Conservation (phyloP, 1,139 yeast genomes). For the Tardiomyces blankii region DNA sequence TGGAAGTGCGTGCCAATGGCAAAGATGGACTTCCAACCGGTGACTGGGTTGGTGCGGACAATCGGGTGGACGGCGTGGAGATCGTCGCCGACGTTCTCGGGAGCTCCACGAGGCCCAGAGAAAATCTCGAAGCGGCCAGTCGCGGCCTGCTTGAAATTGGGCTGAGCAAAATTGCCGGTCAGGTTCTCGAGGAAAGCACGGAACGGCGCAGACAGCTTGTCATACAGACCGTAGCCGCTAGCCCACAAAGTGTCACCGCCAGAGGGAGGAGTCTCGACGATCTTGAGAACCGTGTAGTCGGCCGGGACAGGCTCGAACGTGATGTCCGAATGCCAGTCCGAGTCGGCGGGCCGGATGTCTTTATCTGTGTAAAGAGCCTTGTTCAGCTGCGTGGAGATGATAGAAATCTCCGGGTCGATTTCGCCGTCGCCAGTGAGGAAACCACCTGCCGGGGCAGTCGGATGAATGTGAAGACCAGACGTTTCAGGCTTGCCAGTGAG, state of each 20-base stretch:
- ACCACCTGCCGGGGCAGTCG: constrained; percentile 25
- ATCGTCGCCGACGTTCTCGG: constrained; percentile 22
- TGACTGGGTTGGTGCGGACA: constrained; percentile 37
- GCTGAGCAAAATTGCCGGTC: constrained; percentile 21
- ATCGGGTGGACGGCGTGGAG: constrained; percentile 30
- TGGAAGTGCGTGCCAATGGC: constrained; percentile 33
- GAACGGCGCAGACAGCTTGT: constrained; percentile 34
- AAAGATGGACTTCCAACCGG: constrained; percentile 36
- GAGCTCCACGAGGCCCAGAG: constrained; percentile 25
- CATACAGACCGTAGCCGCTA: constrained; percentile 38
- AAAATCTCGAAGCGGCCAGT: constrained; percentile 27
- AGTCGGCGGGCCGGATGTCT: constrained; percentile 7
- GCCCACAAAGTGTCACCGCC: constrained; percentile 42
- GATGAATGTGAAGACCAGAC: constrained; percentile 43
- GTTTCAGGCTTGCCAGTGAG: constrained; percentile 58
- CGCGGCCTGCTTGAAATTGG: constrained; percentile 25
- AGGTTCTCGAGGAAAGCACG: constrained; percentile 31
- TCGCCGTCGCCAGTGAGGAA: constrained; percentile 10
- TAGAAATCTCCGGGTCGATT: constrained; percentile 17
- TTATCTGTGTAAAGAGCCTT: constrained; percentile 11
- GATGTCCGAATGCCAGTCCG: constrained; percentile 37
- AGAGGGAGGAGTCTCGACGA: constrained; percentile 32
- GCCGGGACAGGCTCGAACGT: constrained; percentile 38
- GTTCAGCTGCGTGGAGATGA: constrained; percentile 17
- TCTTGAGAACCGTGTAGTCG: constrained; percentile 33